Base-by-base conservation (phyloP, 257 asterid species). In the Agastache rugosa region DNA sequence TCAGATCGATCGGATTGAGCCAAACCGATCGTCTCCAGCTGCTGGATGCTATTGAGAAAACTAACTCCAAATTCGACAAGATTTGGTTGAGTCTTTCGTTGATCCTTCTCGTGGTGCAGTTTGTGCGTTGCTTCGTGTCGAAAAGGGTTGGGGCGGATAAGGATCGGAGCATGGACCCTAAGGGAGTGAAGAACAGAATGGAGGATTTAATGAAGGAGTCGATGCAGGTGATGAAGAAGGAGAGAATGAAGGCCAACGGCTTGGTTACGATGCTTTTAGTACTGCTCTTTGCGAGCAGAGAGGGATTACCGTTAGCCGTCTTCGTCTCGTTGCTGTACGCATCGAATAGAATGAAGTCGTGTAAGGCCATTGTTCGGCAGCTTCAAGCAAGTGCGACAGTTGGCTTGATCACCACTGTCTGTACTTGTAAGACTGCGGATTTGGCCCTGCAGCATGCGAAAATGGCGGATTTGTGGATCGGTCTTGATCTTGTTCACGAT, bases 381-480 rank as follows among this genome's bases (percentile, higher is more conserved):
- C 83, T 69, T 56, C 63, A 83, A 20, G 63, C 82, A 0, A 77
- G 84, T 35, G 74, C 82, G 0, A 69, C 66, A 1, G 39, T 80
- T 10, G 86, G 88, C 1, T 74, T 72, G 54, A 71, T 75, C 61
- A 83, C 75, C 45, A 72, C 88, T 22, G 16, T 86, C n/a, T 83
- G 80, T 77, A 35, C 74, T 1, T 34, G 73, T 25, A 67, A 66
- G 54, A 71, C 87, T 0, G 34, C 19, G 25, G 81, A 75, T 42
- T 59, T 86, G 2, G 63, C 56, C 31, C 16, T 85, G 67, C 63
- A 74, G 16, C 60, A 72, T 15, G 2, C 67, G 0, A 48, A 70
- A 14, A 79, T 83, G 88, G 88, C 74, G 1, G 86, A 86, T 7
- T 69, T 83, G 20, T 83, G 83, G 83, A 62, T 86, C 72, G 88